Evolutionary conservation across 805 yeast species (phyloP).

Genomic region (Hanseniaspora hatyaiensis): DNA sequence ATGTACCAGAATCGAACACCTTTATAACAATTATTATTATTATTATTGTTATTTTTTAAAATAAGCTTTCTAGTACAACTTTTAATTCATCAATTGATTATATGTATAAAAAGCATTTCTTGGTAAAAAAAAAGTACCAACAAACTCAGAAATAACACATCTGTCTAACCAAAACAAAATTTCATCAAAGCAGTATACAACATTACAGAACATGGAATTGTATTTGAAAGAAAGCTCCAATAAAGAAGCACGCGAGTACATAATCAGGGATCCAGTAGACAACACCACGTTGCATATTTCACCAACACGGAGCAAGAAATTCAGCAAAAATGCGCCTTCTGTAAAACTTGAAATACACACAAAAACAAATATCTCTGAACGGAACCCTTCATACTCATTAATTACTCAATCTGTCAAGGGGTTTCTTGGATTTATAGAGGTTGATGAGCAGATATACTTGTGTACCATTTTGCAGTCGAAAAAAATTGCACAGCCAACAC

Average conservation of each 20-base stretch:
- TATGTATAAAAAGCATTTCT: too few relatives aligned
- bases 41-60: too few relatives aligned
- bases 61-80: too few relatives aligned
- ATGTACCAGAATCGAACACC: too few relatives aligned
- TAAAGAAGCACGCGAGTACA: background rate
- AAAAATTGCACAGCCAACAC: slow-evolving; percentile 72
- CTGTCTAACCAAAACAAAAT: background rate
- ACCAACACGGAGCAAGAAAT: background rate
- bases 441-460: slow-evolving; percentile 55
- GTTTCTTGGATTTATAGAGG: slow-evolving; percentile 67
- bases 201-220: background rate
- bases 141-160: too few relatives aligned
- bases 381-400: slow-evolving; percentile 2
- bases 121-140: too few relatives aligned
- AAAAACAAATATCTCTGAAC: slow-evolving; percentile 3
- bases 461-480: slow-evolving; percentile 68
- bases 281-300: slow-evolving; percentile 12
- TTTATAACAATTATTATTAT: too few relatives aligned
- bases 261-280: slow-evolving; percentile 11
- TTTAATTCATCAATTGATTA: too few relatives aligned
- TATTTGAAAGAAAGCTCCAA: background rate
- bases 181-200: too few relatives aligned
- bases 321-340: background rate
- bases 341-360: slow-evolving; percentile 13
- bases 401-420: slow-evolving; percentile 35